Evolutionary conservation across 257 asterid species (phyloP).

Genomic region (Linderniella brevidens): DNA sequence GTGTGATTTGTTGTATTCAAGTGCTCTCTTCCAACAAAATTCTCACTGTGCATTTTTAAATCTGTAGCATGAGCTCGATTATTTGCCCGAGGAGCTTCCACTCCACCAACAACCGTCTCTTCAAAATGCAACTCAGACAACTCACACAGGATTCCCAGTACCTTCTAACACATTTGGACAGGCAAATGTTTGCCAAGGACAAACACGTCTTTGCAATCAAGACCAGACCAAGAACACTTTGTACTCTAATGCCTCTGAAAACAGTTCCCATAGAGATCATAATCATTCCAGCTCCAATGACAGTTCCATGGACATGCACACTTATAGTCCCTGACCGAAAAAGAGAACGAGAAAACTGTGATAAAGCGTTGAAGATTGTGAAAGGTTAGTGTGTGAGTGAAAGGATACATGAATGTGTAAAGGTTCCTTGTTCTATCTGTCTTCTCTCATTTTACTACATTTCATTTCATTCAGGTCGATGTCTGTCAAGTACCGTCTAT

Average conservation of each 20-base stretch:
- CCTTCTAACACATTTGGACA: conserved; percentile 26
- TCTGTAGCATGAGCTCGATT: conserved; percentile 41
- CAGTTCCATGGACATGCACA: conserved; percentile 37
- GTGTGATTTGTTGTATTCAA: background rate
- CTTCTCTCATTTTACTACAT: no score
- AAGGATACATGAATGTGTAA: no score
- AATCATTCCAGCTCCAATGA: conserved; percentile 51
- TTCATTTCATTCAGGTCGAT: no score
- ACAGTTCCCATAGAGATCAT: no score
- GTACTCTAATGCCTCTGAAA: conserved; percentile 51
- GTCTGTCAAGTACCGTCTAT: no score
- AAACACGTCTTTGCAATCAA: conserved; percentile 14
- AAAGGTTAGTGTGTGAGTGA: no score
- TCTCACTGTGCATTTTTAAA: conserved; percentile 3
- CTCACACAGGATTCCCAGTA: conserved; percentile 18
- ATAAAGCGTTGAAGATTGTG: no score
- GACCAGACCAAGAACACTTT: conserved; percentile 32
- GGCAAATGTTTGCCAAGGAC: conserved; percentile 26
- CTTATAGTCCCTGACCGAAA: conserved; percentile 37
- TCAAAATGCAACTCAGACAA: conserved; percentile 22
- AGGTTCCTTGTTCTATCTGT: no score
- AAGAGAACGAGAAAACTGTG: background rate
- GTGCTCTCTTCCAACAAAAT: background rate
- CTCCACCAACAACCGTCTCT: conserved; percentile 15
- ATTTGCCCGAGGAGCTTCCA: conserved; percentile 30